Evolutionary conservation across 2,329 filamentous ascomycete species (phyloP), one percentile per base, ranked within the genome.

Genomic region (Talaromyces amestolkiae): DNA sequence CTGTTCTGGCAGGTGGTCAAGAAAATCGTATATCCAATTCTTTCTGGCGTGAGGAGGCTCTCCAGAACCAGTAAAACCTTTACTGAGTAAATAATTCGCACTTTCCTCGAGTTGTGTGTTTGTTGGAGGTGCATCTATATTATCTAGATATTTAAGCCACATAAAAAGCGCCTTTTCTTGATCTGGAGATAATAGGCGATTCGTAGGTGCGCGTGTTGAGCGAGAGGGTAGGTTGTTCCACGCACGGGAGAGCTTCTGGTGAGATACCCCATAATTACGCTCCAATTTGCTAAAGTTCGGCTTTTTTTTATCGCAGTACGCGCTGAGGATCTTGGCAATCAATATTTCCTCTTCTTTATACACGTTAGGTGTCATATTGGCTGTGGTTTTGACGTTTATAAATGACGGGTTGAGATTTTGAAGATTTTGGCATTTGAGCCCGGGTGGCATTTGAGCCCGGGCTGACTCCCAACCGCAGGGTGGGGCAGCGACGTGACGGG

Each of bases 341-440:
- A 37, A 41, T 15, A 7, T 17, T 15, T 58, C 17, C 54, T 58
- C 17, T 39, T 39, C 17, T 58, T 39, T 58, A 27, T 58, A 58
- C 11, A 15, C 17, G 8, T 7, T 15, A 37, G 51, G 51, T 10
- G 54, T 22, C 33, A 58, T 58, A 41, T 58, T 58, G 54, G 54
- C 33, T 9, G 54, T 58, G 54, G 24, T 58, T 58, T 58, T 19
- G 54, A 58, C 33, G 33, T 41, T 58, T 41, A 33, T 35, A 58
- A 58, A 58, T 58, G 37, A n/a, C 11, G 53, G 24, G 31, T 37
- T 35, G 53, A 31, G 53, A 33, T 58, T 58, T 33, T 19, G 31
- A 58, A 17, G 53, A 31, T 58, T 58, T 58, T 58, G 53, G 53
- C 53, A 10, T n/a, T n/a, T 41, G 39, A 41, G 39, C 39, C 39